Evolutionary conservation across 495 filamentous ascomycete genomes (phyloP), one percentile per base, ranked within the genome.

Genomic region (Daldinia decipiens): DNA sequence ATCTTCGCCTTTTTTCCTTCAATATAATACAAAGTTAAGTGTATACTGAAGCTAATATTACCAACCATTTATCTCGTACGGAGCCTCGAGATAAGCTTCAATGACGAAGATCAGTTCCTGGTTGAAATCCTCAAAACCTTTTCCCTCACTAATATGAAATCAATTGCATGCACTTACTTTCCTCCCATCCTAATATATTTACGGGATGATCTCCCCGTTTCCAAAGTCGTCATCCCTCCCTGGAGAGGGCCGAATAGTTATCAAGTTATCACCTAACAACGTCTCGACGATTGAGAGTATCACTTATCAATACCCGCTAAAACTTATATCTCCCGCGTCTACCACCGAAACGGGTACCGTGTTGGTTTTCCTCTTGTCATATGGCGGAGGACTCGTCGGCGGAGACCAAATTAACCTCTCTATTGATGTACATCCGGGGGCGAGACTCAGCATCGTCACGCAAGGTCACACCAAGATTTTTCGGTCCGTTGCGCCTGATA

Each of bases 391-490:
- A 3, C 88, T 99, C 13, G 91, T 99, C 15, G 91, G 90, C 5
- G 92, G 93, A 32, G 95, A 99, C 79, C 81, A 86, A 64, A 90
- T 98, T 72, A 82, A 90, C 67, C 89, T 99, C 57, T 79, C 78
- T 21, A 80, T 98, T 54, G 84, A 85, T 3, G 82, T 97, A 24
- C 87, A 88, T 19, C 72, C 84, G 0, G 74, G 77, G 5, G 90
- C 93, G 0, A 89, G 89, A 64, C 86, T 99, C 39, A 90, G 91
- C 45, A 87, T 98, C 19, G 92, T 94, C 40, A 98, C 95, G 0
- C 95, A 98, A 82, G 95, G 95, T 39, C 92, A 92, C 82, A 98
- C 95, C 51, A 98, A 98, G 81, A 89, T 99, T 77, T 99, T 96
- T 87, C 93, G 92, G 71, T 90, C 92, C 4, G 81, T 87, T 9